These are phyloP conservation scores for Penicillium sp. DNA, from an alignment of 2,329 filamentous ascomycete genomes.

Conservation along the genomic window DNA sequence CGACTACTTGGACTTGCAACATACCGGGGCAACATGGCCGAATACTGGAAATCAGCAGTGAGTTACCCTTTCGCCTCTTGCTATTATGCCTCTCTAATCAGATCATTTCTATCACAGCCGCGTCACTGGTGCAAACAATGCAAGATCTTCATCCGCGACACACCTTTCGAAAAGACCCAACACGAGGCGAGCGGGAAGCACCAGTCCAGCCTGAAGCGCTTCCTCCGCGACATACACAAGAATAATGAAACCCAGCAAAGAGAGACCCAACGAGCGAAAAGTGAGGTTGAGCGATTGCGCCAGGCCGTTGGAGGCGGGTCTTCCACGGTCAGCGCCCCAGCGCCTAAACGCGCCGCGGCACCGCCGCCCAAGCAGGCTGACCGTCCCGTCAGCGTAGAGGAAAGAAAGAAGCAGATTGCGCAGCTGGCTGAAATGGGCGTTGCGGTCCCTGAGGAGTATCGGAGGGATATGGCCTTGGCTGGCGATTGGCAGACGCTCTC, in stretches of 20 bases:
- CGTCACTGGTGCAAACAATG: slow-evolving; percentile 99
- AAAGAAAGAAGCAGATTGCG: slow-evolving; percentile 78
- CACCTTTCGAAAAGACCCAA: slow-evolving; percentile 81
- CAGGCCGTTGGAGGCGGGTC: slow-evolving; percentile 61
- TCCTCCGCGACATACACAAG: slow-evolving; percentile 83
- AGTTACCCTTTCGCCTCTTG: slow-evolving; percentile 20
- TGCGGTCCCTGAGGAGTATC: slow-evolving; percentile 73
- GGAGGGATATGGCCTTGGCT: slow-evolving; percentile 78
- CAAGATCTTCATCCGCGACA: slow-evolving; percentile 85
- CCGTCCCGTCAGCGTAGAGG: slow-evolving; percentile 55
- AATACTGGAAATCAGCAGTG: slow-evolving; percentile 96
- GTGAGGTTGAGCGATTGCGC: slow-evolving; percentile 82
- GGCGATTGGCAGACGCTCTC: slow-evolving; percentile 81
- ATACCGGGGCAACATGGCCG: slow-evolving; percentile 64
- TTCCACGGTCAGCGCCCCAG: slow-evolving; percentile 21
- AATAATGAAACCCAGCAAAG: slow-evolving; percentile 76
- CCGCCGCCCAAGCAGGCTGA: slow-evolving; percentile 34
- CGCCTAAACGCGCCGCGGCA: slow-evolving; percentile 31
- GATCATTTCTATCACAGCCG: slow-evolving; percentile 48
- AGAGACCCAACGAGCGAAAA: slow-evolving; percentile 77
- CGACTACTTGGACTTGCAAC: neutral
- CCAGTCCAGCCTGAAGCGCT: slow-evolving; percentile 82
- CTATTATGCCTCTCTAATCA: slow-evolving; percentile 1
- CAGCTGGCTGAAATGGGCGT: slow-evolving; percentile 88
- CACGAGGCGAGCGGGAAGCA: slow-evolving; percentile 86